Evolutionary conservation across 164 flowering plant species (phyloP).

Genomic region (Cinnamomum micranthum): DNA sequence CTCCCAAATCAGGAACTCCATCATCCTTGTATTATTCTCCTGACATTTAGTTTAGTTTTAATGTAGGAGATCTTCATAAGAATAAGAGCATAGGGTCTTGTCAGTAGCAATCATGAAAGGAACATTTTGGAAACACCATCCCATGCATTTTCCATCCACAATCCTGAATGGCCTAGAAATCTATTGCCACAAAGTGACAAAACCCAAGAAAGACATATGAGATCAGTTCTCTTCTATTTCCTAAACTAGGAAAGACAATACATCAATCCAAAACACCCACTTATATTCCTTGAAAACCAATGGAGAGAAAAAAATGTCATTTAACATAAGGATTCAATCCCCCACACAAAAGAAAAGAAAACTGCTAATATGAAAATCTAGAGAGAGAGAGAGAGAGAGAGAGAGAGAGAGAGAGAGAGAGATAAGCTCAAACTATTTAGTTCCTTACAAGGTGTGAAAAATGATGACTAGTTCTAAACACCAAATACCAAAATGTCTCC

Average conservation of each 20-base stretch:
- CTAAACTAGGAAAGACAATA: conserved; percentile 5
- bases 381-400: background rate
- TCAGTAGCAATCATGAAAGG: conserved; percentile 9
- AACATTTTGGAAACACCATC: conserved; percentile 12
- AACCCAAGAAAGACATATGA: background rate
- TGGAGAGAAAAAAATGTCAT: background rate
- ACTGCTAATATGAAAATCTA: background rate
- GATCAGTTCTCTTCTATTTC: background rate
- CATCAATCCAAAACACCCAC: background rate
- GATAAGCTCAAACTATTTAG: background rate
- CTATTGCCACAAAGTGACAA: conserved; percentile 5
- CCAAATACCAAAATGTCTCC: conserved; percentile 1
- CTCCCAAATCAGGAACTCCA: background rate
- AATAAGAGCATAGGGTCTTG: background rate
- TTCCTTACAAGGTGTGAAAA: conserved; percentile 2
- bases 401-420: background rate
- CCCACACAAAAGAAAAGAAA: background rate
- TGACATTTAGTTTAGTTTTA: background rate
- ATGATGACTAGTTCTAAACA: background rate
- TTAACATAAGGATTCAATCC: background rate
- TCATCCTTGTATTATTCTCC: conserved; percentile 3
- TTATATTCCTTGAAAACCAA: background rate
- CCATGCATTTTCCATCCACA: conserved; percentile 3
- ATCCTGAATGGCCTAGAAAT: conserved; percentile 4
- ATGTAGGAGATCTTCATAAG: conserved; percentile 2